Conservation (phyloP, 192 early-diverging fungal species). For the Podila verticillata region DNA sequence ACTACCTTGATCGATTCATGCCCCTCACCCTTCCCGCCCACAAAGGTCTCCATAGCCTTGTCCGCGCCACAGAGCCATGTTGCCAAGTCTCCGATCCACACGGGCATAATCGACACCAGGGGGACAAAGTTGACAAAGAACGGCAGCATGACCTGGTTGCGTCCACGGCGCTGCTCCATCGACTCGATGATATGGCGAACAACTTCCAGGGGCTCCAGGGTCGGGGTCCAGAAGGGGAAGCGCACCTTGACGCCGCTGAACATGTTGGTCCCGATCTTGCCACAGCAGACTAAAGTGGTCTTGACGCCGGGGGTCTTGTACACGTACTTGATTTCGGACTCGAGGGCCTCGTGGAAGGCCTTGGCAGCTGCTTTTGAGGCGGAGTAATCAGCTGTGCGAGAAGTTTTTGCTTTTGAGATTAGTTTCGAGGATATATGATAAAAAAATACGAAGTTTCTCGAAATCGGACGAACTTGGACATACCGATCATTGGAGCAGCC, state of each 20-base stretch:
- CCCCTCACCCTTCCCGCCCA: slow-evolving; percentile 1
- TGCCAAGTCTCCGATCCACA: slow-evolving; percentile 46
- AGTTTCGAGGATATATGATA: background rate
- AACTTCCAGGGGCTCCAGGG: slow-evolving; percentile 67
- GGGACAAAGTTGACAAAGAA: slow-evolving; percentile 52
- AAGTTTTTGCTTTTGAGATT: background rate
- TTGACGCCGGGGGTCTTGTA: slow-evolving; percentile 72
- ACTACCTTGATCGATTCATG: background rate
- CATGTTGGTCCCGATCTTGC: slow-evolving; percentile 76
- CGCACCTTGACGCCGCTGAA: slow-evolving; percentile 71
- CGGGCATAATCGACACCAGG: slow-evolving; percentile 44
- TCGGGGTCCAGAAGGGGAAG: slow-evolving; percentile 70
- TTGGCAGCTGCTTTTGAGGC: slow-evolving; percentile 82
- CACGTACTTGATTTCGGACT: slow-evolving; percentile 73
- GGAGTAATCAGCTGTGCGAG: slow-evolving; percentile 71
- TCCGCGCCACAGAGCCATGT: slow-evolving; percentile 33
- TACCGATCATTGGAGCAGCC: slow-evolving; percentile 37
- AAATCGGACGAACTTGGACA: background rate
- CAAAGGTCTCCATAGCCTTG: slow-evolving; percentile 46
- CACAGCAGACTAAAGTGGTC: slow-evolving; percentile 77
- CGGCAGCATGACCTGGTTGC: slow-evolving; percentile 56
- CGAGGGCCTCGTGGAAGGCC: slow-evolving; percentile 77
- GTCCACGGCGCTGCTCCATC: slow-evolving; percentile 58
- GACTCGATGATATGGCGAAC: slow-evolving; percentile 65
- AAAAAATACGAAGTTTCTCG: background rate